Evolutionary conservation across 129 eudicot genomes (phyloP), one percentile per base, ranked within the genome.

Genomic region (sunflower (Helianthus annuus)): DNA sequence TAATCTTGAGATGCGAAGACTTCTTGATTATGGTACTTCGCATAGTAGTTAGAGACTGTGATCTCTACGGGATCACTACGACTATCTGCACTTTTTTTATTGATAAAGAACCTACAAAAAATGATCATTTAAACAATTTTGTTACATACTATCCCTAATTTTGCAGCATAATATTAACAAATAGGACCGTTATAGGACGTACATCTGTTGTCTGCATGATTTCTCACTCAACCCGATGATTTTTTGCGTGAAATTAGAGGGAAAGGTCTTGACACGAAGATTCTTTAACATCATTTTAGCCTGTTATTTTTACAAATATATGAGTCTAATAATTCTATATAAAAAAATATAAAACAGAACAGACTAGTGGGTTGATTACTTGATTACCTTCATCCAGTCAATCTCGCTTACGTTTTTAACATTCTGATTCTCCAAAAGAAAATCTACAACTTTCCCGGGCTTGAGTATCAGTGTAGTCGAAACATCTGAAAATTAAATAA

Each of bases 391-490:
- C 11, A 74, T 59, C 97, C 97, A 89, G 79, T 92, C 96, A 49
- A 92, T 55, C 0, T 80, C 45, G 32, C 66, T 79, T 1, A 89
- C 86, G 62, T 73, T 74, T 13, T 82, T 32, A 58, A 51, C 96
- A 72, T 89, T 89, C 65, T 92, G 96, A 42, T 92, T 86, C 44
- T 87, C 86, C 1, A 86, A 55, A 16, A 91, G 82, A 63, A 91
- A 91, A 63, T 91, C 96, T 0, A 79, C 77, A 10, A 91, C 85
- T 13, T 91, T 94, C 6, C 97, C 96, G 13, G 97, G 93, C 70
- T 78, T 81, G 46, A 92, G 81, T 4, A 83, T 83, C 90, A 81
- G 85, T 2, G 96, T 92, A 0, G 94, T 85, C 0, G 97, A 84
- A 6, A 85, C 91, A 68, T 92, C 96, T 89, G 53, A 39, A 67